Evolutionary conservation across 2,329 filamentous ascomycete genomes (phyloP).

Genomic region (Acrodontium crateriforme): DNA sequence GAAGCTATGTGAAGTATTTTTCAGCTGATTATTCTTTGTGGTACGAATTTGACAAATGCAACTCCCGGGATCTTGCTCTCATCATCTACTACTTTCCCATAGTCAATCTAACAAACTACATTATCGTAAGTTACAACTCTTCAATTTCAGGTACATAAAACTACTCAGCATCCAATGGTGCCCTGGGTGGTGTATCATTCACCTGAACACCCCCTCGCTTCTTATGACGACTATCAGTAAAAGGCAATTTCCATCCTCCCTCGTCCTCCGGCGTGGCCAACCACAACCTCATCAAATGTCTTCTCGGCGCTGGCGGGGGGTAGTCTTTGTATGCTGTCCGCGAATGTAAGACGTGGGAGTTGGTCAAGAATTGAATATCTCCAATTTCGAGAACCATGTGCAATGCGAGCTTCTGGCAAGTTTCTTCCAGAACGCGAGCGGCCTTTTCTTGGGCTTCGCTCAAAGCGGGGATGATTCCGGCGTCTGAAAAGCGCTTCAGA

Average conservation of each 20-base stretch:
- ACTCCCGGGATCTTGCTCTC: no score
- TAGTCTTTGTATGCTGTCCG: conserved; percentile 66
- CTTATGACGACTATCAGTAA: conserved; percentile 67
- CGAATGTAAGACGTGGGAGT: conserved; percentile 68
- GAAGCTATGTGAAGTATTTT: no score
- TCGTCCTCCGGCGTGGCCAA: conserved; percentile 67
- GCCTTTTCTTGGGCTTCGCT: conserved; percentile 56
- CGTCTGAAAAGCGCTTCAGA: conserved; percentile 58
- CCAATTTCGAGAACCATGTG: conserved; percentile 81
- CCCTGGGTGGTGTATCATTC: conserved; percentile 60
- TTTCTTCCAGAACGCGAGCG: conserved; percentile 57
- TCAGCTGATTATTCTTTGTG: no score
- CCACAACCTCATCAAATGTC: conserved; percentile 77
- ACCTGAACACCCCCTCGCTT: conserved; percentile 86
- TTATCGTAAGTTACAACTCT: no score
- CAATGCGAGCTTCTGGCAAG: conserved; percentile 56
- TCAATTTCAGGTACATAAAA: no score
- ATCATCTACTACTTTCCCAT: no score
- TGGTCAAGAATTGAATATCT: conserved; percentile 77
- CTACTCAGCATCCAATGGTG: conserved; percentile 65
- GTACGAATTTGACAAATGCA: no score
- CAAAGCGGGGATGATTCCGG: conserved; percentile 58
- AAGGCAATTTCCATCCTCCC: conserved; percentile 74
- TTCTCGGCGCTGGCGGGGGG: conserved; percentile 51
- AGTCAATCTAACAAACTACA: no score